These are phyloP conservation scores for Penicillium fimorum DNA, from an alignment of 495 filamentous ascomycete species.

Conservation along the genomic window DNA sequence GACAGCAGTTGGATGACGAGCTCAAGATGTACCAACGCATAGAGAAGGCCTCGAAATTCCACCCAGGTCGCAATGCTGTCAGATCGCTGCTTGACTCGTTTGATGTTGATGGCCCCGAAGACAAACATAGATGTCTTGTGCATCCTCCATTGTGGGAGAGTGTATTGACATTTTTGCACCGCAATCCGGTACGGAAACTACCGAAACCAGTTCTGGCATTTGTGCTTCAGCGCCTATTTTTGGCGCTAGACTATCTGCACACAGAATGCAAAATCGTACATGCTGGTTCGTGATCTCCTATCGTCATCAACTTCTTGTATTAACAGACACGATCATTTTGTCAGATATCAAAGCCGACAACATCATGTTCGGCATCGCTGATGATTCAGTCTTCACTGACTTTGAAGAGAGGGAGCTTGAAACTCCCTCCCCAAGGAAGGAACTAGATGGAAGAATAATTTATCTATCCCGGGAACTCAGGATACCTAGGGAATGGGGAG, in stretches of 20 bases:
- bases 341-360: constrained; percentile 42
- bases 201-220: constrained; percentile 24
- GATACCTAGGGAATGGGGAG: constrained; percentile 17
- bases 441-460: constrained; percentile 28
- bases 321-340: no score
- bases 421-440: constrained; percentile 31
- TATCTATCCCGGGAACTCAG: constrained; percentile 28
- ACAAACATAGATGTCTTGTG: constrained; percentile 42
- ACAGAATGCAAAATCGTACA: constrained; percentile 49
- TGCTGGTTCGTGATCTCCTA: constrained; percentile 23
- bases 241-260: constrained; percentile 47
- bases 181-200: constrained; percentile 30
- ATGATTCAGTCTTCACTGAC: constrained; percentile 34
- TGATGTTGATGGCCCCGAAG: constrained; percentile 31
- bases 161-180: constrained; percentile 34
- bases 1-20: constrained; percentile 29
- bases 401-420: constrained; percentile 32
- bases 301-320: no score
- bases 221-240: constrained; percentile 34
- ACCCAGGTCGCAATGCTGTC: constrained; percentile 25
- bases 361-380: constrained; percentile 35
- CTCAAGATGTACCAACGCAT: constrained; percentile 32
- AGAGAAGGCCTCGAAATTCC: constrained; percentile 13
- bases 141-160: constrained; percentile 46
- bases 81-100: constrained; percentile 38